Percentiles rank a stretch among this genome's conserved stretches.
Conservation (phyloP, 371 early-diverging fungal species). For the Actinomortierella ambigua region DNA sequence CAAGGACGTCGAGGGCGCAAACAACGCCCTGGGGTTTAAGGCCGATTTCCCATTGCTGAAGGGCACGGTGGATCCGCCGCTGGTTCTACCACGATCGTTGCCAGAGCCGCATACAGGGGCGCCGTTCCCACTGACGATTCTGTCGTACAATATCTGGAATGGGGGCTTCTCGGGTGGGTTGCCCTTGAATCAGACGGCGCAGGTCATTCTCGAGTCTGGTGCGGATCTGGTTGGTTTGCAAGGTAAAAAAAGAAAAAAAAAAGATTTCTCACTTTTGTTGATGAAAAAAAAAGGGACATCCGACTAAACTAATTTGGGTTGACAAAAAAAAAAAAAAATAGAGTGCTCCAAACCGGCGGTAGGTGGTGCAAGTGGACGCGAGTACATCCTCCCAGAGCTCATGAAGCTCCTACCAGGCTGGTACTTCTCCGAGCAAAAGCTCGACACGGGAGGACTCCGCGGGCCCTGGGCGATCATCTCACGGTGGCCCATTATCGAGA, state of each 20-base stretch:
- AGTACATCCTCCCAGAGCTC: constrained; percentile 40
- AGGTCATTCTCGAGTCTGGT: constrained; percentile 39
- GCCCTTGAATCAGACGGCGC: constrained; percentile 29
- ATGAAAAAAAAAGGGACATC: no score
- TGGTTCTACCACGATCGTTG: constrained; percentile 24
- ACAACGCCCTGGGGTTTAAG: constrained; percentile 36
- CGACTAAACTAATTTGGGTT: no score
- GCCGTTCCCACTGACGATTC: constrained; percentile 28
- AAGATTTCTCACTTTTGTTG: neutral
- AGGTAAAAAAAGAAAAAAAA: constrained; percentile 20
- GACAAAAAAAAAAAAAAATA: no score
- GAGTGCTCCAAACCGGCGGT: constrained; percentile 31
- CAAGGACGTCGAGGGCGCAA: constrained; percentile 36
- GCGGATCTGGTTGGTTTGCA: constrained; percentile 47
- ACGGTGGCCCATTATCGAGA: constrained; percentile 39
- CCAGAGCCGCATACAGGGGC: constrained; percentile 31
- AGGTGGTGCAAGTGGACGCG: constrained; percentile 12
- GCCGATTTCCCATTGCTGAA: constrained; percentile 26
- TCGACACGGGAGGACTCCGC: constrained; percentile 23
- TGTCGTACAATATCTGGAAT: constrained; percentile 46
- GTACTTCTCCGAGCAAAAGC: constrained; percentile 42
- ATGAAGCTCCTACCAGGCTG: constrained; percentile 40
- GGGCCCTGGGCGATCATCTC: constrained; percentile 47
- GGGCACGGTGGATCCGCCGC: constrained; percentile 7
- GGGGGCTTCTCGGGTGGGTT: constrained; percentile 24